Percentiles rank a stretch among this genome's conserved stretches.
Evolutionary conservation across 495 filamentous ascomycete genomes (phyloP).

Genomic region (Usnea hakonensis): DNA sequence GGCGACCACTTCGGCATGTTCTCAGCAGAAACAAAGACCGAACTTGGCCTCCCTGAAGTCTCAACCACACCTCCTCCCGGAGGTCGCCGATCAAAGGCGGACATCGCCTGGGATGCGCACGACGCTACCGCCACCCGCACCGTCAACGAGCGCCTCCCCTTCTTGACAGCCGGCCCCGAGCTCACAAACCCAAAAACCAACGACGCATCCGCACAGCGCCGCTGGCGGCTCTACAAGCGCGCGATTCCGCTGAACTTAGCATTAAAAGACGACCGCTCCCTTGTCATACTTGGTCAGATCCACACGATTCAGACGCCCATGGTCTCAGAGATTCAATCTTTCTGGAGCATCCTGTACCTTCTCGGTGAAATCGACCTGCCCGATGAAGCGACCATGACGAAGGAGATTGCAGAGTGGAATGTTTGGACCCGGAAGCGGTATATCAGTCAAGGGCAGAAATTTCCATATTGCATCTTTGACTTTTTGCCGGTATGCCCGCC

Average conservation of each 20-base stretch:
- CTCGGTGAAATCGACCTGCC: slow-evolving; percentile 28
- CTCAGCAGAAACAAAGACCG: not conserved
- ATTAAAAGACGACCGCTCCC: slow-evolving; percentile 25
- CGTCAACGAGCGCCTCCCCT: slow-evolving; percentile 26
- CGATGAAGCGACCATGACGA: slow-evolving; percentile 24
- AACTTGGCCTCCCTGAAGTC: slow-evolving; percentile 16
- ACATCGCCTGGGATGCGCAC: slow-evolving; percentile 19
- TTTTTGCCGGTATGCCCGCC: slow-evolving; percentile 17
- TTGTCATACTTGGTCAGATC: slow-evolving; percentile 31
- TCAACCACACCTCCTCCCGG: not conserved
- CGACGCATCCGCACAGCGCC: slow-evolving; percentile 13
- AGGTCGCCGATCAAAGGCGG: not conserved
- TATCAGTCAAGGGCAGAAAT: slow-evolving; percentile 22
- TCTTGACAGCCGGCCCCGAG: slow-evolving; percentile 2
- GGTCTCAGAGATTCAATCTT: slow-evolving; percentile 29
- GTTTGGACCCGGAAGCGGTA: slow-evolving; percentile 36
- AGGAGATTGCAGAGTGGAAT: slow-evolving; percentile 32
- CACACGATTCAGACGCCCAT: slow-evolving; percentile 29
- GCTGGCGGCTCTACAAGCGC: slow-evolving; percentile 24
- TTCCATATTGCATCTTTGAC: slow-evolving; percentile 30
- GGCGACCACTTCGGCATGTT: slow-evolving; percentile 23
- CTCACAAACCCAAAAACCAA: not conserved
- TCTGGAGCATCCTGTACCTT: slow-evolving; percentile 23
- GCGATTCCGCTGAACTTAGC: slow-evolving; percentile 18
- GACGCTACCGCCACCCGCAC: slow-evolving; percentile 24